phyloP scores from a whole-genome alignment of 148 eudicot species.

The Chenopodium quinoa region DNA sequence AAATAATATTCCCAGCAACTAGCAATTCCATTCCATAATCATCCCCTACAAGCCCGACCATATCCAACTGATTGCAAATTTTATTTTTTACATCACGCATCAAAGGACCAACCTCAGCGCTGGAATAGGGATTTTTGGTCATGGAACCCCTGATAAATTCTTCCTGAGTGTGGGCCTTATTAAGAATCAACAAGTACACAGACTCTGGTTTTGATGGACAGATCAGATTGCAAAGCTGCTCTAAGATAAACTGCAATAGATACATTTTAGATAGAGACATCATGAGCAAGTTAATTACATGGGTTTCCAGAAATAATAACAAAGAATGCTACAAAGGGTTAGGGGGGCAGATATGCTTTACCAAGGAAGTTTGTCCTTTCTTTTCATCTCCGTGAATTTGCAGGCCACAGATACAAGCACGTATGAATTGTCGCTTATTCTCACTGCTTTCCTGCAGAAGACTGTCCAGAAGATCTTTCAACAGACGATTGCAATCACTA shows the following conservation, averaged over 20 bases:
- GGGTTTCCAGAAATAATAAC: not conserved
- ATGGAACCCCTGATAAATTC: constrained; percentile 99
- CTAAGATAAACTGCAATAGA: constrained; percentile 85
- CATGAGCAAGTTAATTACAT: not conserved
- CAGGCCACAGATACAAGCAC: constrained; percentile 88
- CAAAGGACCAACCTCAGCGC: constrained; percentile 91
- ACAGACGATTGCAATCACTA: constrained; percentile 83
- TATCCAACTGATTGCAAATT: constrained; percentile 92
- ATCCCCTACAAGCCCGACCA: constrained; percentile 89
- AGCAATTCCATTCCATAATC: constrained; percentile 98
- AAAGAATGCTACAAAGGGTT: not conserved
- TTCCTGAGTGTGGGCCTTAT: constrained; percentile 98
- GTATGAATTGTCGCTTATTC: constrained; percentile 84
- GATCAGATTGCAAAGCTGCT: constrained; percentile 96
- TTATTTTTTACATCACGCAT: constrained; percentile 99
- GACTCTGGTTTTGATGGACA: constrained; percentile 96
- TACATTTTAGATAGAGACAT: not conserved
- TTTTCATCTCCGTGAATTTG: constrained; percentile 86
- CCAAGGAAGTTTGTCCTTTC: constrained; percentile 86
- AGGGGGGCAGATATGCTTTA: constrained; percentile 26
- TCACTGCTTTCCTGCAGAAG: constrained; percentile 92
- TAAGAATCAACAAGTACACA: constrained; percentile 77
- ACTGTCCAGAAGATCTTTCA: constrained; percentile 93
- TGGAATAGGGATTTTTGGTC: constrained; percentile 99
- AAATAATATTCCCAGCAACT: constrained; percentile 93